Percentiles rank a stretch among this genome's conserved stretches.
These are phyloP conservation scores for Lepraria neglecta DNA, from an alignment of 495 filamentous ascomycete genomes.

Conservation along the genomic window DNA sequence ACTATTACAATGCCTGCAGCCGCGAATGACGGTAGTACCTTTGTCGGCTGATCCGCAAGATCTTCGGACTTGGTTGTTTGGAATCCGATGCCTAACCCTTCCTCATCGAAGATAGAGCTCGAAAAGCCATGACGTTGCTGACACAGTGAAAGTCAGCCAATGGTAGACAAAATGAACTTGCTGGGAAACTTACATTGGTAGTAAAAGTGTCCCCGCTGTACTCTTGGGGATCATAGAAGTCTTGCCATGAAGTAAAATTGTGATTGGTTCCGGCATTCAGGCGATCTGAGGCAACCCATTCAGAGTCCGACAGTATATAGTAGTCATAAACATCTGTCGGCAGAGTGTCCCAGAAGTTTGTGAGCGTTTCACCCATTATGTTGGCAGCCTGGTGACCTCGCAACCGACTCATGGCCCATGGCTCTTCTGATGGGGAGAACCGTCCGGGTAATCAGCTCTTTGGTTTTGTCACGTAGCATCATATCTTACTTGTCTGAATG, in stretches of 20 bases:
- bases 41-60: too few species aligned
- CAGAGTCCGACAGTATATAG: slow-evolving; percentile 25
- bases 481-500: slow-evolving; percentile 36
- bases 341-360: slow-evolving; percentile 29
- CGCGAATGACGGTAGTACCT: too few species aligned
- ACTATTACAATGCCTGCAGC: too few species aligned
- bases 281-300: slow-evolving; percentile 38
- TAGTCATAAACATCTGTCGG: slow-evolving; percentile 20
- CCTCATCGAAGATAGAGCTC: slow-evolving; percentile 35
- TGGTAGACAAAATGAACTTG: too few species aligned
- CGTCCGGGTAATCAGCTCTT: too few species aligned
- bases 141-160: too few species aligned
- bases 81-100: slow-evolving; percentile 33
- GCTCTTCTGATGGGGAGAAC: slow-evolving; percentile 43
- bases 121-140: slow-evolving; percentile 42
- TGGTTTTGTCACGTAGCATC: too few species aligned
- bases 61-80: too few species aligned
- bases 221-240: slow-evolving; percentile 43
- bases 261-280: slow-evolving; percentile 38
- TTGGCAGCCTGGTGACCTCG: slow-evolving; percentile 40
- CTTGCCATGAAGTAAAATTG: slow-evolving; percentile 48
- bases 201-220: slow-evolving; percentile 42
- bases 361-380: slow-evolving; percentile 38
- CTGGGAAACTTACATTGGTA: slow-evolving; percentile 23
- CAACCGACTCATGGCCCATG: slow-evolving; percentile 39